Percentiles rank a stretch among this genome's conserved stretches.
These are phyloP conservation scores for Cyberlindnera maclurae DNA, from an alignment of 805 yeast genomes.

Conservation along the genomic window DNA sequence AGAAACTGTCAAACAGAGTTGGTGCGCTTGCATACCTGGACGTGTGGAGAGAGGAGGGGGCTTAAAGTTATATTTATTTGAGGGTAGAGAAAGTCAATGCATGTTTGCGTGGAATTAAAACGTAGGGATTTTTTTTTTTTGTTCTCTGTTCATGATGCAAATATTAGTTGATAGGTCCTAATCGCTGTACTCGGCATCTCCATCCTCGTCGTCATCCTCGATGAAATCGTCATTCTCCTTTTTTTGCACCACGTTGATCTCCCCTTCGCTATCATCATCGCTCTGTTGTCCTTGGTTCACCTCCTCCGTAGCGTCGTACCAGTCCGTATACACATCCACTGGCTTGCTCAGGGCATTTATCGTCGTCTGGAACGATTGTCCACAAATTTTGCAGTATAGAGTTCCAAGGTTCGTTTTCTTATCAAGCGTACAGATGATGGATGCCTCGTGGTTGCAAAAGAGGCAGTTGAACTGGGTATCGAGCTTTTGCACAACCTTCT, in stretches of 20 bases:
- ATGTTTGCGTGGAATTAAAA: too few species aligned
- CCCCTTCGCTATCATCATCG: slow-evolving; percentile 28
- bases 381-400: slow-evolving; percentile 86
- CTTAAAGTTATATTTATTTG: too few species aligned
- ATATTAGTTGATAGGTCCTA: too few species aligned
- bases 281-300: slow-evolving; percentile 32
- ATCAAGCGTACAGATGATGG: slow-evolving; percentile 83
- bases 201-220: slow-evolving; percentile 22
- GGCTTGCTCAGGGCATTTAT: slow-evolving; percentile 77
- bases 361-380: slow-evolving; percentile 85
- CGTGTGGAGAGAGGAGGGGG: too few species aligned
- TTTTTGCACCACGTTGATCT: slow-evolving; percentile 9
- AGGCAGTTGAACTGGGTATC: slow-evolving; percentile 84
- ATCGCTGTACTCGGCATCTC: slow-evolving; percentile 23
- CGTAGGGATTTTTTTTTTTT: too few species aligned
- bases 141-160: too few species aligned
- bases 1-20: too few species aligned
- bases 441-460: slow-evolving; percentile 92
- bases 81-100: too few species aligned
- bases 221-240: slow-evolving; percentile 15
- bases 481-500: slow-evolving; percentile 68
- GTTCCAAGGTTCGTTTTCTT: slow-evolving; percentile 81
- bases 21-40: too few species aligned
- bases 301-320: slow-evolving; percentile 95
- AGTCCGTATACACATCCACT: slow-evolving; percentile 90